Evolutionary conservation across 164 flowering plant species (phyloP).

Genomic region (Saururus chinensis): DNA sequence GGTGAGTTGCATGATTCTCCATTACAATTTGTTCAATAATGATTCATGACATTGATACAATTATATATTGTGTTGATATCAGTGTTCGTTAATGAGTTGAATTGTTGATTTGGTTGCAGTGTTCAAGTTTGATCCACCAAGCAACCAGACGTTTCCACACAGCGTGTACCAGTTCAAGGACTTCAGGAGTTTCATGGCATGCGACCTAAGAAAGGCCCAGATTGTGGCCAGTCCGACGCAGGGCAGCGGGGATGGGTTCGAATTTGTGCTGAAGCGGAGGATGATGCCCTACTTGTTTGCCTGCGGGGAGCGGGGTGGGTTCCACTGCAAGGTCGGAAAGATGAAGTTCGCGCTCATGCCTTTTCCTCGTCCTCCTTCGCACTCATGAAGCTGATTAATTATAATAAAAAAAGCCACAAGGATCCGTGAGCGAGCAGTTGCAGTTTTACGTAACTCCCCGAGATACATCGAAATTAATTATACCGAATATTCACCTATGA

Average conservation of each 20-base stretch:
- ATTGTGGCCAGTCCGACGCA: slow-evolving; percentile 21
- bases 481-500: too few species aligned
- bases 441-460: too few species aligned
- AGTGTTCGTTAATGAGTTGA: too few species aligned
- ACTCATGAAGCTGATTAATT: background rate
- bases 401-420: too few species aligned
- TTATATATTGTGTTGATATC: too few species aligned
- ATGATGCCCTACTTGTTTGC: slow-evolving; percentile 33
- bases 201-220: slow-evolving; percentile 36
- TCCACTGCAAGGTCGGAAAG: slow-evolving; percentile 30
- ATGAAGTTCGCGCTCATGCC: slow-evolving; percentile 42
- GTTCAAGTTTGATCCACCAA: slow-evolving; percentile 44
- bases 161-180: slow-evolving; percentile 43
- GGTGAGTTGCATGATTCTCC: slow-evolving; percentile 16
- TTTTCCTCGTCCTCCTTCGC: background rate
- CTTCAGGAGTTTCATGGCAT: slow-evolving; percentile 31
- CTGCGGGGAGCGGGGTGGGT: slow-evolving; percentile 27
- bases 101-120: slow-evolving; percentile 11
- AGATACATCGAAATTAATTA: too few species aligned
- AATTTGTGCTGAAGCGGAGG: slow-evolving; percentile 21
- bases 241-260: slow-evolving; percentile 40
- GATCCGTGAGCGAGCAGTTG: too few species aligned
- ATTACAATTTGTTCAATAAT: too few species aligned
- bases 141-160: slow-evolving; percentile 24
- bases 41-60: too few species aligned